Percentiles rank a stretch among this genome's conserved stretches.
These are phyloP conservation scores for Gentiana dahurica DNA, from an alignment of 257 asterid species.

Conservation along the genomic window DNA sequence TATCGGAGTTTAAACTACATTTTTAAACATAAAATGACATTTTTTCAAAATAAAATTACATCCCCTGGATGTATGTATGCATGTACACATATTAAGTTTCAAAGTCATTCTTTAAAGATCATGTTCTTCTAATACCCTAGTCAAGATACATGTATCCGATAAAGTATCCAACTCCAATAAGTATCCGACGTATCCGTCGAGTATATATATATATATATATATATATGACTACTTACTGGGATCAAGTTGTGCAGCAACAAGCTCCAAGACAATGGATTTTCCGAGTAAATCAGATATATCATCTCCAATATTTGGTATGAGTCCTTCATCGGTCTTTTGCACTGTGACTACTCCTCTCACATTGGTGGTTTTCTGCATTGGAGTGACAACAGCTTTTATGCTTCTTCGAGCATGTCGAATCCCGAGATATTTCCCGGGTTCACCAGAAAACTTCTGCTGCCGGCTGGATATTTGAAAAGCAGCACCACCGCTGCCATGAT, in stretches of 20 bases:
- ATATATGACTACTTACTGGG: conserved; percentile 19
- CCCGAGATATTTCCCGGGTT: background rate
- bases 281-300: conserved; percentile 17
- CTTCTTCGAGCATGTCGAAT: background rate
- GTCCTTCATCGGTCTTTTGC: conserved; percentile 31
- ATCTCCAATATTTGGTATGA: conserved; percentile 6
- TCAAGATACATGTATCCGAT: too few relatives aligned
- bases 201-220: too few relatives aligned
- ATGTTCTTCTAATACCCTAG: too few relatives aligned
- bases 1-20: too few relatives aligned
- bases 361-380: conserved; percentile 12
- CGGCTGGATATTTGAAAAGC: conserved; percentile 1
- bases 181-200: too few relatives aligned
- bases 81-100: too few relatives aligned
- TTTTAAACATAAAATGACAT: too few relatives aligned
- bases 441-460: background rate
- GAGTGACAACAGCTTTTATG: conserved; percentile 16
- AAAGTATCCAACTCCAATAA: too few relatives aligned
- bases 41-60: too few relatives aligned
- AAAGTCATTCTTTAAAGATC: too few relatives aligned
- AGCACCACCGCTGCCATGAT: background rate
- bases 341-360: conserved; percentile 36
- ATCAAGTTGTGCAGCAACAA: conserved; percentile 26
- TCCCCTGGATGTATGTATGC: too few relatives aligned
- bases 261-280: conserved; percentile 8